Evolutionary conservation across 345 rosid genomes (phyloP), one percentile per base, ranked within the genome.

Genomic region (Salix udensis): DNA sequence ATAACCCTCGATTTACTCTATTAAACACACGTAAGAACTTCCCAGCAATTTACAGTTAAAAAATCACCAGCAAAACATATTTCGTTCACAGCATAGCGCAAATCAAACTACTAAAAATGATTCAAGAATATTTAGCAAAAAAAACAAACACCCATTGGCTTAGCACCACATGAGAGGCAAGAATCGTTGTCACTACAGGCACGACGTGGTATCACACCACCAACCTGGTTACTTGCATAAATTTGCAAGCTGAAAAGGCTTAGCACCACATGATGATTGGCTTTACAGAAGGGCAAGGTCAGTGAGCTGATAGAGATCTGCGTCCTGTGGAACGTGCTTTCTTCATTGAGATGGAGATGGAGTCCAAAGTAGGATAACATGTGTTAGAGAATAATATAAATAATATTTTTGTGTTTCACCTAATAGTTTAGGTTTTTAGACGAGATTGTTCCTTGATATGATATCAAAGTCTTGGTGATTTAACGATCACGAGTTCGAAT

Each of bases 401-500:
- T 4, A 3, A 31, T 31, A 31, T 31, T 3, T 31, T 31, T 3
- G 0, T 0, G 34, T 0, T 31, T 31, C 0, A 31, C 0, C 5
- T 31, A 31, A 31, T 0, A 31, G 4, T 31, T 31, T 31, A 31
- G 0, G 34, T 4, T 31, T 31, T 4, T 31, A 31, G 4, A 31
- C 0, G 4, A 31, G 5, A 31, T 31, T 3, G 5, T 31, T 31
- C 0, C 4, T 31, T 31, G 5, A 31, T 0, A 31, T 31, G 4
- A 0, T 31, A 31, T 31, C 0, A 31, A 0, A 31, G 0, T 31
- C 5, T 31, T 31, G 0, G 4, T 31, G 5, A 31, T 31, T 0
- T 31, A 0, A 3, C 4, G 4, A 0, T 3, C 3, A 2, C 0
- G 34, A 3, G 4, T 31, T 31, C 0, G 4, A 31, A 31, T 31